A percentile compares a stretch with the other conserved stretches of the same genome.
Evolutionary conservation across 306 rosid species (phyloP).

Genomic region (Adenanthera pavonina): DNA sequence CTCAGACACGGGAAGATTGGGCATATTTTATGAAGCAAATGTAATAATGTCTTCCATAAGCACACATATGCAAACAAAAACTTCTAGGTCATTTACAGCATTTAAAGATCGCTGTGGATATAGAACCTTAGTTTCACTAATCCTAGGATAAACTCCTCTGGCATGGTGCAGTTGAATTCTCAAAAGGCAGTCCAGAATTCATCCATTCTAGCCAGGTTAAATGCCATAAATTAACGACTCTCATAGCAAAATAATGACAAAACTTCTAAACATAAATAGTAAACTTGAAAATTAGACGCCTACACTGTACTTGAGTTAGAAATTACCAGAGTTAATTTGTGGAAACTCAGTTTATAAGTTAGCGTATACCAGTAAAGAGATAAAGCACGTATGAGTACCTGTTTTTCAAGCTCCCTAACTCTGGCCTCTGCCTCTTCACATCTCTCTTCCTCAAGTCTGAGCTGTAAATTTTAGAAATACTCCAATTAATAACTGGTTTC

Average conservation of each 20-base stretch:
- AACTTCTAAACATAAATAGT: conserved; percentile 9
- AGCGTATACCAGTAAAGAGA: conserved; percentile 21
- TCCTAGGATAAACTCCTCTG: conserved; percentile 19
- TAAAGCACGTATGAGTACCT: conserved; percentile 55
- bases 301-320: background rate
- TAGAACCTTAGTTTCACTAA: conserved; percentile 3
- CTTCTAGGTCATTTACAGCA: conserved; percentile 20
- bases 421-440: conserved; percentile 84
- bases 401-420: conserved; percentile 91
- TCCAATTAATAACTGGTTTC: conserved; percentile 32
- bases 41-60: background rate
- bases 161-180: conserved; percentile 5
- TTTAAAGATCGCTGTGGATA: background rate
- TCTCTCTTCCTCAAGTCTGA: conserved; percentile 83
- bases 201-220: conserved; percentile 30
- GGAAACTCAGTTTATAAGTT: conserved; percentile 6
- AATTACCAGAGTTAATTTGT: conserved; percentile 26
- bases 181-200: conserved; percentile 19
- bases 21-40: conserved; percentile 33
- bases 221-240: conserved; percentile 19
- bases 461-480: conserved; percentile 62
- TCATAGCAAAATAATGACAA: conserved; percentile 22
- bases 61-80: conserved; percentile 19
- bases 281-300: conserved; percentile 25
- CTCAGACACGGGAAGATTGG: conserved; percentile 34